Conservation (phyloP, 768 basidiomycete genomes). For the Russula compacta region DNA sequence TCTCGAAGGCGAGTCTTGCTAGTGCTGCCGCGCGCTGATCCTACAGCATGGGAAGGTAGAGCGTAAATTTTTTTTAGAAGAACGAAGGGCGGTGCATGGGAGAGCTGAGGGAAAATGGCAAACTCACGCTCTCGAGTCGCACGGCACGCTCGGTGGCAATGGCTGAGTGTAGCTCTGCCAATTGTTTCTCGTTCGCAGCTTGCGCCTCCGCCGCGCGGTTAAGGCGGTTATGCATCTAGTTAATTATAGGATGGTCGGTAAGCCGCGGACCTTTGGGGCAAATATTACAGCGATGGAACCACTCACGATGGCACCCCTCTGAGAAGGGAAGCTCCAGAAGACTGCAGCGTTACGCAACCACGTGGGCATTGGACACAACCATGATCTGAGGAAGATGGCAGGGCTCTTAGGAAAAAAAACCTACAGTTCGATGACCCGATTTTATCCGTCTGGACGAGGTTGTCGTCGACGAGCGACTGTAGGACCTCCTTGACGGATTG, state of each 20-base stretch:
- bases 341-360: slow-evolving; percentile 39
- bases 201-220: slow-evolving; percentile 40
- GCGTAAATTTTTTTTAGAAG: background rate
- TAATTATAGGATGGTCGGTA: background rate
- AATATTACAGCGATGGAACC: background rate
- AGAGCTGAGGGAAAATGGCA: background rate
- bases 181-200: slow-evolving; percentile 35
- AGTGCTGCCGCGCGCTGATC: slow-evolving; percentile 46
- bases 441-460: slow-evolving; percentile 80
- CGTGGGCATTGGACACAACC: background rate
- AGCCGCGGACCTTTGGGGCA: background rate
- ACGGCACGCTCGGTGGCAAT: slow-evolving; percentile 44
- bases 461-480: slow-evolving; percentile 80
- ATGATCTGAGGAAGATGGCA: slow-evolving; percentile 10
- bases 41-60: slow-evolving; percentile 30
- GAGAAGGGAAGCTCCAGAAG: slow-evolving; percentile 94
- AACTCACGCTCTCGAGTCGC: slow-evolving; percentile 49
- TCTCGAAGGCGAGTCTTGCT: slow-evolving; percentile 38
- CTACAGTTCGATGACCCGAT: slow-evolving; percentile 91
- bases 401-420: slow-evolving; percentile 23
- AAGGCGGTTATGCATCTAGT: slow-evolving; percentile 51
- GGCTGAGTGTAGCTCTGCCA: slow-evolving; percentile 38
- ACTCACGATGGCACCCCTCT: slow-evolving; percentile 64
- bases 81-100: background rate
- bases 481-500: slow-evolving; percentile 91